Evolutionary conservation across 805 yeast species (phyloP).

Genomic region (Candida rishiriensis): DNA sequence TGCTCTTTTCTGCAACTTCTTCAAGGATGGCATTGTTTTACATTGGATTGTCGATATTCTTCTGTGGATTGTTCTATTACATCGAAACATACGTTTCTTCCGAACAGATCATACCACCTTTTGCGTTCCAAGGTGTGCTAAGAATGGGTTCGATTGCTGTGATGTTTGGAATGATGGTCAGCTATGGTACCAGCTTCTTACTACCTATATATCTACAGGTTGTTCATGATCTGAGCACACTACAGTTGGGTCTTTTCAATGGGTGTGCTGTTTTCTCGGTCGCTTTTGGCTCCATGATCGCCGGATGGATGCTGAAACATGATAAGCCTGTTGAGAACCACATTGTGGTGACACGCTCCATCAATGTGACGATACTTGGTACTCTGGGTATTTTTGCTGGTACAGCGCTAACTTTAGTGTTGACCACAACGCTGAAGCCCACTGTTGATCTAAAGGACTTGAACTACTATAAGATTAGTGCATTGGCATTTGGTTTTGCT

Average conservation of each 20-base stretch:
- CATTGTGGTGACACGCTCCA: constrained; percentile 17
- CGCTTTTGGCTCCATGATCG: constrained; percentile 35
- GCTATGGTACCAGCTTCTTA: constrained; percentile 33
- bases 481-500: constrained; percentile 25
- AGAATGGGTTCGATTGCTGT: constrained; percentile 34
- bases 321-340: constrained; percentile 12
- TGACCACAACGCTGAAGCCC: constrained; percentile 21
- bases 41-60: constrained; percentile 11
- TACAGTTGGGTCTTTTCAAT: constrained; percentile 37
- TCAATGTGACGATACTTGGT: constrained; percentile 21
- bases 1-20: constrained; percentile 28
- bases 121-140: constrained; percentile 34
- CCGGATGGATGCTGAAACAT: constrained; percentile 32
- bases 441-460: constrained; percentile 14
- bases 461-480: constrained; percentile 13
- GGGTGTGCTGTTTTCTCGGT: constrained; percentile 37
- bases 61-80: constrained; percentile 20
- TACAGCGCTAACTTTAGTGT: constrained; percentile 12
- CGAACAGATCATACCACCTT: constrained; percentile 38
- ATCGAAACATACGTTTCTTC: constrained; percentile 33
- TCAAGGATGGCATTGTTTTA: constrained; percentile 7
- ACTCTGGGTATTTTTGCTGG: constrained; percentile 21
- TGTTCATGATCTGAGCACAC: constrained; percentile 36
- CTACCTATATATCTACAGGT: constrained; percentile 41
- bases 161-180: constrained; percentile 34